phyloP scores from a whole-genome alignment of 805 yeast species.

The Candida orba region DNA sequence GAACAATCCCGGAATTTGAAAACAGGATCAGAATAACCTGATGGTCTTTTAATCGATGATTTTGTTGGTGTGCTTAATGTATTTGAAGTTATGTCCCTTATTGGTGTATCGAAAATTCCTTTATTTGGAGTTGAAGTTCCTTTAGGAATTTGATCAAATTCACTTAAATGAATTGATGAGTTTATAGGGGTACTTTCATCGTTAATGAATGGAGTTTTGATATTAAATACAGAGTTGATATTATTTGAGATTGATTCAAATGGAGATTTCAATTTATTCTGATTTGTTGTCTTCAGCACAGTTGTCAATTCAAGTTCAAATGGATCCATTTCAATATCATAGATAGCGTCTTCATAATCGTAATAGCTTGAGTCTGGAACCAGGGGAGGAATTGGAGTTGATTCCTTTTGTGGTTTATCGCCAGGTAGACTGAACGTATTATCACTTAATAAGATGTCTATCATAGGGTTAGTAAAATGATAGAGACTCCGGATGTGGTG shows the following conservation, averaged over 20 bases:
- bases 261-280: too few species aligned
- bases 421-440: conserved; percentile 8
- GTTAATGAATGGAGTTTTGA: too few species aligned
- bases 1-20: too few species aligned
- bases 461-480: neutral
- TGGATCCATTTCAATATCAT: too few species aligned
- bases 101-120: conserved; percentile 3
- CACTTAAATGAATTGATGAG: conserved; percentile 22
- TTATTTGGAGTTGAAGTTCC: conserved; percentile 23
- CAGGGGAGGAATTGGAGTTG: neutral
- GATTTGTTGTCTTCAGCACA: too few species aligned
- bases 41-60: neutral
- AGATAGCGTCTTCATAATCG: too few species aligned
- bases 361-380: too few species aligned
- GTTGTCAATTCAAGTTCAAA: too few species aligned
- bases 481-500: too few species aligned
- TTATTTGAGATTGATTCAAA: too few species aligned
- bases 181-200: neutral
- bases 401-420: neutral
- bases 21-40: too few species aligned
- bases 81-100: neutral
- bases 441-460: conserved; percentile 8
- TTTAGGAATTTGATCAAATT: conserved; percentile 22
- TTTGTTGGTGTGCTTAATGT: neutral
- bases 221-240: too few species aligned